Evolutionary conservation across 2,329 filamentous ascomycete species (phyloP), one percentile per base, ranked within the genome.

Genomic region (Calonectria pseudoturangicola): DNA sequence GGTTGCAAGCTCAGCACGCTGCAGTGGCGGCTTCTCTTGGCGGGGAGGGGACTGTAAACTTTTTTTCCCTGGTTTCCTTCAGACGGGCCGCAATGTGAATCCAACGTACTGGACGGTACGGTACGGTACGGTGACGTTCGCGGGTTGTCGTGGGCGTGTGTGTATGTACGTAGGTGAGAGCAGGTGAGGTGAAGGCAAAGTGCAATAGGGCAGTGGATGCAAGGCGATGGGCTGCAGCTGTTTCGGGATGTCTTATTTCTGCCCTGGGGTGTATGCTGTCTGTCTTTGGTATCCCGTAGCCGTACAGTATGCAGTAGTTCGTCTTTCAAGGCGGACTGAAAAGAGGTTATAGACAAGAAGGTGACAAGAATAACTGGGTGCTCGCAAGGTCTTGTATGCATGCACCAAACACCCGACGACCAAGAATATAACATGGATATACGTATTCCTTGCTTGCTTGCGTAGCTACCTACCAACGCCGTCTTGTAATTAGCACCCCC

Each of bases 361-460:
- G 21, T 16, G n/a, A 50, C 16, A 33, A 56, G 64, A 50, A 45
- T 10, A 50, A 39, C 7, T 56, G 65, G 48, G 47, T n/a, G 48
- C 41, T 41, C 12, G 36, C 43, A 36, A n/a, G 65, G 28, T 41
- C 28, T n/a, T 54, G 64, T 54, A 54, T 30, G 48, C 51, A 51
- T 51, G 65, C 54, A 67, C 45, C 25, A 51, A 33, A 25, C 47
- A 47, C 30, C 28, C 33, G 48, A 56, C 41, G 16, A 13, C 28
- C 28, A 21, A 66, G 25, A 48, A 51, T 47, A 65, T 28, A 47
- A 66, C 62, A 66, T 60, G 68, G 50, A 66, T 66, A 62, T 68
- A 64, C 64, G 56, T 71, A 67, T 65, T 64, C 50, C 63, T 50
- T 39, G 66, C 45, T 66, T 67, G 64, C 54, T 63, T 66, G 51